Percentiles rank a stretch among this genome's conserved stretches.
These are phyloP conservation scores for Hylodesmum podocarpum DNA, from an alignment of 306 rosid genomes.

Conservation along the genomic window DNA sequence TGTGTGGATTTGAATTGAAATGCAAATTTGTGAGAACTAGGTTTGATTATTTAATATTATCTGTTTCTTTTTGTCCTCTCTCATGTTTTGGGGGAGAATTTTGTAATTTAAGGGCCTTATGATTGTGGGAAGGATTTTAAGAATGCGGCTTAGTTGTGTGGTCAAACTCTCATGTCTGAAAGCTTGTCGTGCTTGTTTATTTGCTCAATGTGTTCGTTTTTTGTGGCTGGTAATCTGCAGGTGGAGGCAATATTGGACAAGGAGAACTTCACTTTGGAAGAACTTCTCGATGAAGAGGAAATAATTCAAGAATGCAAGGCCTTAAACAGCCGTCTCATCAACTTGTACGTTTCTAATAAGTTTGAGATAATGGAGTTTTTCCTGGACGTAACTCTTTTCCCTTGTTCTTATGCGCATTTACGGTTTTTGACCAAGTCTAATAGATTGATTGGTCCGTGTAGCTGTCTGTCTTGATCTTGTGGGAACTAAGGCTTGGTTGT, in stretches of 20 bases:
- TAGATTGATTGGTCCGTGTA: neutral
- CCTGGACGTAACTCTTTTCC: neutral
- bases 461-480: neutral
- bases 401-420: neutral
- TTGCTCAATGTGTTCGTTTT: conserved; percentile 10
- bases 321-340: conserved; percentile 90
- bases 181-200: neutral
- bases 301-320: conserved; percentile 98
- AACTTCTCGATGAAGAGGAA: conserved; percentile 96
- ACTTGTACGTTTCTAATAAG: conserved; percentile 56
- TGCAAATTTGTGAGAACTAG: neutral
- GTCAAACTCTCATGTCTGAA: neutral
- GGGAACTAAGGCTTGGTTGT: neutral
- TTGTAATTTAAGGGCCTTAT: neutral
- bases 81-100: neutral
- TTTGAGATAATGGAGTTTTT: neutral
- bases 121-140: neutral
- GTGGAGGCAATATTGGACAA: conserved; percentile 86
- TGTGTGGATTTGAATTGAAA: conserved; percentile 9
- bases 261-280: conserved; percentile 85
- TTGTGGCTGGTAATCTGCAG: conserved; percentile 37
- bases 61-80: neutral
- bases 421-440: neutral
- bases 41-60: conserved; percentile 3
- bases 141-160: neutral